A percentile compares a stretch with the other conserved stretches of the same genome.
phyloP scores from a whole-genome alignment of 306 rosid genomes.

The Glycine tomentella region DNA sequence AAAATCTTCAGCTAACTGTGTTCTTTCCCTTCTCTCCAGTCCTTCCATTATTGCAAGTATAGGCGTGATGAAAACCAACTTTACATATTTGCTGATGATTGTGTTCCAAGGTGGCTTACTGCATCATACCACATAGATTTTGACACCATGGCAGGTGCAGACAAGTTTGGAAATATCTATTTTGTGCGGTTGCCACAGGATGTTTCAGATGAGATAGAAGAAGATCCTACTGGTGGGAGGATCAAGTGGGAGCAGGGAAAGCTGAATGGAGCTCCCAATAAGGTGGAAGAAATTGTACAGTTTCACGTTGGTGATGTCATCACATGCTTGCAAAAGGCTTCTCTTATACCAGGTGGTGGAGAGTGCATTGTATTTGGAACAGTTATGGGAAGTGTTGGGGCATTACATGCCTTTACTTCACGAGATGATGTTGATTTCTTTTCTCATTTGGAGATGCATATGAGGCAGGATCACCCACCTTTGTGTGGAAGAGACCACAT shows the following conservation, averaged over 20 bases:
- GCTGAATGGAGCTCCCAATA: constrained; percentile 96
- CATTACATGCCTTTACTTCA: constrained; percentile 92
- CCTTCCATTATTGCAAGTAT: constrained; percentile 98
- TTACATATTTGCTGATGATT: constrained; percentile 93
- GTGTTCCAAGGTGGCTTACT: constrained; percentile 97
- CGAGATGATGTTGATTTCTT: constrained; percentile 98
- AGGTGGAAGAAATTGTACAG: constrained; percentile 97
- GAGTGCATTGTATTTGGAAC: constrained; percentile 94
- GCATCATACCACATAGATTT: constrained; percentile 95
- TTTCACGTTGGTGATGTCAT: constrained; percentile 87
- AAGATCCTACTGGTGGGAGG: constrained; percentile 98
- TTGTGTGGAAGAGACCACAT: constrained; percentile 99
- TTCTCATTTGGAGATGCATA: constrained; percentile 95
- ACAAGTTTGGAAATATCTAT: constrained; percentile 93
- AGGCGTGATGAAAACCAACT: constrained; percentile 96
- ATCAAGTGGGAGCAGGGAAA: constrained; percentile 98
- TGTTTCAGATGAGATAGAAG: constrained; percentile 96
- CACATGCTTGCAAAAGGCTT: constrained; percentile 90
- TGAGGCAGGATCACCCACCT: constrained; percentile 98
- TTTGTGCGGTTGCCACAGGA: constrained; percentile 91
- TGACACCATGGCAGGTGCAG: constrained; percentile 99
- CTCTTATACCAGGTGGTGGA: constrained; percentile 96
- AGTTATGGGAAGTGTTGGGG: constrained; percentile 96
- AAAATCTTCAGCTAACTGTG: constrained; percentile 40
- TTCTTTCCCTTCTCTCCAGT: constrained; percentile 62